phyloP scores from a whole-genome alignment of 768 basidiomycete species.

The Gelatoporia subvermispora region DNA sequence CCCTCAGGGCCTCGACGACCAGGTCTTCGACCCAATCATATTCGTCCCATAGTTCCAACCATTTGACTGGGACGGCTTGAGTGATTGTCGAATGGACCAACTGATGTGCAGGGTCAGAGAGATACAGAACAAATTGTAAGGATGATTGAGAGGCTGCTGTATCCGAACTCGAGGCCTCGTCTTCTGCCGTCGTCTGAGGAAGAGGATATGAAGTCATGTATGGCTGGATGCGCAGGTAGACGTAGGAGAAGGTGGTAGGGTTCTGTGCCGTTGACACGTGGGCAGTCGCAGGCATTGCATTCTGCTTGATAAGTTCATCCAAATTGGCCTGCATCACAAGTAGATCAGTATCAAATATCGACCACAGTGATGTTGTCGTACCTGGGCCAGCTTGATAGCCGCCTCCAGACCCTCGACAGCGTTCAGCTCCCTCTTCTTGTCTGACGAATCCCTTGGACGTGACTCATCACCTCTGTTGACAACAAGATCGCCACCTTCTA shows the following conservation, averaged over 20 bases:
- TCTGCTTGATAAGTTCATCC: conserved; percentile 68
- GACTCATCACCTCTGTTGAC: conserved; percentile 82
- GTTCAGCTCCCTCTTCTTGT: conserved; percentile 64
- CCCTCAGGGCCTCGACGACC: conserved; percentile 79
- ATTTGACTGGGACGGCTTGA: conserved; percentile 77
- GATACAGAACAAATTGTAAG: conserved; percentile 59
- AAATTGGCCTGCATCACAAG: conserved; percentile 56
- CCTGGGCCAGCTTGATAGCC: conserved; percentile 83
- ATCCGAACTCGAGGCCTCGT: conserved; percentile 21
- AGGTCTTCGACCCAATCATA: conserved; percentile 97
- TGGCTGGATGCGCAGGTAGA: conserved; percentile 93
- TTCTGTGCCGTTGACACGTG: conserved; percentile 34
- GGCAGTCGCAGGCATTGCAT: conserved; percentile 33
- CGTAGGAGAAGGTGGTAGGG: conserved; percentile 80
- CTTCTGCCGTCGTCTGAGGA: conserved; percentile 26
- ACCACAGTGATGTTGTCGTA: conserved; percentile 26
- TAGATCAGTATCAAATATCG: not conserved
- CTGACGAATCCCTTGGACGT: conserved; percentile 53
- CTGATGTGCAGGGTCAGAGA: conserved; percentile 75
- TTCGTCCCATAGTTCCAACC: conserved; percentile 88
- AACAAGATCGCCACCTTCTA: conserved; percentile 86
- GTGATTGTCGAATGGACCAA: conserved; percentile 74
- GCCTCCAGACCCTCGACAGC: conserved; percentile 80
- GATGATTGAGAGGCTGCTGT: conserved; percentile 27
- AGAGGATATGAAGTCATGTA: conserved; percentile 56